Base-by-base conservation (phyloP, 768 basidiomycete genomes). In the Boletus subparvulus region DNA sequence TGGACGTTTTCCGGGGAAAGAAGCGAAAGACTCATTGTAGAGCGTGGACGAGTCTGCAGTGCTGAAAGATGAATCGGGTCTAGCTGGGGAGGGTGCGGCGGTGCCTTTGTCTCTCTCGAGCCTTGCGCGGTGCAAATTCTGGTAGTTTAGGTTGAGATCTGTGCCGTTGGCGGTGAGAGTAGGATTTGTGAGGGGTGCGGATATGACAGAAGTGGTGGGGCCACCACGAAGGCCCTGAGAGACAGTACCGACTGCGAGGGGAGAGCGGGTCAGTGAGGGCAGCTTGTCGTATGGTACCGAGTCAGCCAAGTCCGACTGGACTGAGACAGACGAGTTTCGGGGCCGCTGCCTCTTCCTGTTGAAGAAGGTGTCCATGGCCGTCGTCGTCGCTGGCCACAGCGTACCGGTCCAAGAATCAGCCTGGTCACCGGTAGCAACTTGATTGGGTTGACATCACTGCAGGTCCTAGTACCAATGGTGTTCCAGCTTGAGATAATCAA, bases 111-210 rank as follows among this genome's bases (percentile, higher is more conserved):
- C 86, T 56, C 84, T 74, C 52, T 87, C 88, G 26, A 70, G 67
- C 65, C 75, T 81, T 52, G 72, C 71, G 55, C 79, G 80, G 47
- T 79, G 77, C 64, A 83, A 69, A 24, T 80, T 75, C 60, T 58
- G 61, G 65, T 78, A 82, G 61, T 82, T 92, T 65, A 89, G 72
- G 60, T 89, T 91, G 65, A 90, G 74, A 59, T 90, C 88, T 11
- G 86, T 85, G 39, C 90, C 91, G 61, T 82, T 77, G 43, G 80
- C 57, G 2, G 89, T 90, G 54, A 92, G 82, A 13, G 85, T 83
- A 7, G 90, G 90, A 65, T 93, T 93, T 26, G 90, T 91, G 64
- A 88, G 86, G 9, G 90, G 90, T 6, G 90, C 91, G 32, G 89
- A 92, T 61, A 93, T 92, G 47, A 61, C 69, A 21, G 73, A 59